Percentiles rank a stretch among this genome's conserved stretches.
Evolutionary conservation across 768 basidiomycete species (phyloP).

Genomic region (Mycena latifolia): DNA sequence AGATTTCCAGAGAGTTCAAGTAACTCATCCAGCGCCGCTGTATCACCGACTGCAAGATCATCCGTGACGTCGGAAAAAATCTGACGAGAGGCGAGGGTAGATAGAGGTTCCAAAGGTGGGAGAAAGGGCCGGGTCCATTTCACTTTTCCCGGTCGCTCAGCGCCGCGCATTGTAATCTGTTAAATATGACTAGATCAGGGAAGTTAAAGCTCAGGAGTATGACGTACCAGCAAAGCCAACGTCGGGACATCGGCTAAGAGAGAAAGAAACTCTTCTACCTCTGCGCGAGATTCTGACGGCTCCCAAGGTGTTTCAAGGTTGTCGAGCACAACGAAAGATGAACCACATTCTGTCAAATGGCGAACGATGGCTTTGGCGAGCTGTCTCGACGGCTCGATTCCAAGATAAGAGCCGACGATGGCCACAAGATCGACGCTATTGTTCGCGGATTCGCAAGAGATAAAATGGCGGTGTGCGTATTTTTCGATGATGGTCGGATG

Average conservation of each 20-base stretch:
- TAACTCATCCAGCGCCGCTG: not conserved
- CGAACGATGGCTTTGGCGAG: not conserved
- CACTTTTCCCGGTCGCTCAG: too few species aligned
- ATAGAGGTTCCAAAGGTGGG: not conserved
- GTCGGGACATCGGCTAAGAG: not conserved
- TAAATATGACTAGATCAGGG: not conserved
- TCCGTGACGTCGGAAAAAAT: not conserved
- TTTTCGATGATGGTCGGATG: not conserved
- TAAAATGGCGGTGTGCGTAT: not conserved
- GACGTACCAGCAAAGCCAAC: not conserved
- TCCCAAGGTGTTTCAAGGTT: constrained; percentile 4
- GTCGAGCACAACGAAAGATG: not conserved
- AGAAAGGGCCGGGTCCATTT: too few species aligned
- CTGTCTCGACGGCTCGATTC: not conserved
- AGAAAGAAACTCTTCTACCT: not conserved
- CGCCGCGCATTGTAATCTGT: not conserved
- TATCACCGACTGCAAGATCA: not conserved
- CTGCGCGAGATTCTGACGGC: not conserved
- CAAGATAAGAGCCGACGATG: not conserved
- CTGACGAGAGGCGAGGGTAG: not conserved
- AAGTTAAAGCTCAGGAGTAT: not conserved
- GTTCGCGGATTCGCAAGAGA: not conserved
- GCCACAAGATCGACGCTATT: not conserved
- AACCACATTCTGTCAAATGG: not conserved
- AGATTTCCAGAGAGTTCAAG: not conserved